A percentile compares a stretch with the other conserved stretches of the same genome.
Evolutionary conservation across 2,329 filamentous ascomycete genomes (phyloP).

Genomic region (Cordyceps tenuipes): DNA sequence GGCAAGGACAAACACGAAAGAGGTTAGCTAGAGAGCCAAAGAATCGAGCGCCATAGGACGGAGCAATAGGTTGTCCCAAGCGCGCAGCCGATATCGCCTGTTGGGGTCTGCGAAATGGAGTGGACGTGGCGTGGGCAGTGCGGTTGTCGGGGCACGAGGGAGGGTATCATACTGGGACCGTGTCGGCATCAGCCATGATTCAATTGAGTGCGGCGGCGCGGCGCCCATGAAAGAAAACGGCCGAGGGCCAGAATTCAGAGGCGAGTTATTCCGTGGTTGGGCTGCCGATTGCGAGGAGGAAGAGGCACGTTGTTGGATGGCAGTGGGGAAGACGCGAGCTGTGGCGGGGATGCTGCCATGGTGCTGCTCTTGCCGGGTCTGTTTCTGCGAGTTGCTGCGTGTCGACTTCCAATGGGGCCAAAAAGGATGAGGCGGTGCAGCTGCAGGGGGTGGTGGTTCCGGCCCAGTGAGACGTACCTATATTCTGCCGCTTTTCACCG

Average conservation of each 20-base stretch:
- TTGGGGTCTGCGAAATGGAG: background rate
- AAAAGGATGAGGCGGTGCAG: background rate
- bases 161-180: conserved; percentile 34
- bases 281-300: conserved; percentile 30
- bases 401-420: background rate
- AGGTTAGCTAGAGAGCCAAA: background rate
- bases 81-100: background rate
- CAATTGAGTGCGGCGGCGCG: conserved; percentile 32
- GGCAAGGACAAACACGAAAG: background rate
- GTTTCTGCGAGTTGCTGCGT: background rate
- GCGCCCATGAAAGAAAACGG: conserved; percentile 33
- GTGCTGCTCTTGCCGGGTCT: background rate
- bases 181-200: conserved; percentile 40
- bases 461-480: background rate
- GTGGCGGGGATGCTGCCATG: conserved; percentile 6
- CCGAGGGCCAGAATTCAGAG: conserved; percentile 27
- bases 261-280: conserved; percentile 35
- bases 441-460: background rate
- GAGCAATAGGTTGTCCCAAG: background rate
- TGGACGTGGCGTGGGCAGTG: conserved; percentile 5
- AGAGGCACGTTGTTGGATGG: conserved; percentile 10
- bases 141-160: background rate
- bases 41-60: background rate
- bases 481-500: background rate
- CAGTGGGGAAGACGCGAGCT: conserved; percentile 12